Evolutionary conservation across 495 filamentous ascomycete species (phyloP), one percentile per base, ranked within the genome.

Genomic region (Penicillium pancosmium): DNA sequence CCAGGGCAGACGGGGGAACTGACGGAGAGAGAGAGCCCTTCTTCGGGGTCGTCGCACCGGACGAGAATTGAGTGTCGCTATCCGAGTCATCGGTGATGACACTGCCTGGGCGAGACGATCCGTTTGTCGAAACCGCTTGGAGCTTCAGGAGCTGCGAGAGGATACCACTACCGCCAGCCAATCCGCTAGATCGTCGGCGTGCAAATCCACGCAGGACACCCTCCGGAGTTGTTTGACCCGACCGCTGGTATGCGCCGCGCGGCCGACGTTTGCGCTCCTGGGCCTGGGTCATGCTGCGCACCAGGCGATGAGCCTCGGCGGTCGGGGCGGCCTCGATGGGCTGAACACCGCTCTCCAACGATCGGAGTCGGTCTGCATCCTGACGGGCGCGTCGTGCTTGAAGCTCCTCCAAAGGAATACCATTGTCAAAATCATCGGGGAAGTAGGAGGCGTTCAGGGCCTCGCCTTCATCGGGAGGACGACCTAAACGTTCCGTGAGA

Each of bases 81-180:
- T 78, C 77, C 12, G 75, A 77, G 44, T 73, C 72, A 65, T 78
- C 75, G 8, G 74, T 77, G 36, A 73, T 67, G 18, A 71, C 68
- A 60, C 72, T 76, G 46, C 69, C 70, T 34, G 66, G 57, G 19
- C 68, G 68, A 15, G 69, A 68, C 0, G 60, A 69, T 53, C 68
- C 34, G 1, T 46, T 59, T 6, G 54, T 60, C 48, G 73, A 70
- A 31, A 48, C 62, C 3, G 73, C 72, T 4, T 80, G 75, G 9
- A 80, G 57, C 56, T 68, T 71, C 21, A 80, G 66, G 43, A 80
- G 55, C 54, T 78, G 73, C 2, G 74, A 68, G 19, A 80, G 55
- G 44, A 80, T 76, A 12, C 77, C 77, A 11, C 76, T 72, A 5
- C 73, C 72, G 8, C 70, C 59, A 35, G 48, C 57, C 23, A 66